Conservation (phyloP, 495 filamentous ascomycete species). For the Sporormia fimetaria region DNA sequence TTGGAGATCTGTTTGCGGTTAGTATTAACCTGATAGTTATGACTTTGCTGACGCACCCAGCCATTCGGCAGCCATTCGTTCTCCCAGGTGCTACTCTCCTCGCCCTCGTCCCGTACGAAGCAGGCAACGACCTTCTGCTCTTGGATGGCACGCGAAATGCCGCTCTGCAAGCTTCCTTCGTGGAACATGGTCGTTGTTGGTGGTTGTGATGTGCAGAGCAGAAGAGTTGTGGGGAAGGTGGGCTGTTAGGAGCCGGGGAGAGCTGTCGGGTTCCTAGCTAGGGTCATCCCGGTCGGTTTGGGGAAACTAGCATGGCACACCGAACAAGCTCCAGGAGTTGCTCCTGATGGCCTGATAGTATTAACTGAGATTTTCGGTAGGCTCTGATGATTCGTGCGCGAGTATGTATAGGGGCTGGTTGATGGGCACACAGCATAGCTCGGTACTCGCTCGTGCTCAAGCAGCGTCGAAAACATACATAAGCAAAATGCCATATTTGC, state of each 20-base stretch:
- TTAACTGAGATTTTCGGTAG: no score
- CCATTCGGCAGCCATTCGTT: constrained; percentile 54
- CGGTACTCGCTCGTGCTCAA: no score
- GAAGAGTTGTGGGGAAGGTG: constrained; percentile 3
- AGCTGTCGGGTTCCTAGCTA: constrained; percentile 6
- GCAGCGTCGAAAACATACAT: no score
- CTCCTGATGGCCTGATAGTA: no score
- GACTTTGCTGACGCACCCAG: constrained; percentile 35
- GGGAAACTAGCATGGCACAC: no score
- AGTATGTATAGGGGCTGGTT: no score
- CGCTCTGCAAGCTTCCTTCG: constrained; percentile 62
- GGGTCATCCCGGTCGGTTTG: no score
- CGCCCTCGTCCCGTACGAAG: constrained; percentile 56
- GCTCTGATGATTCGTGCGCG: no score
- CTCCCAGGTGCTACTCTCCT: constrained; percentile 65
- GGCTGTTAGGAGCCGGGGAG: no score
- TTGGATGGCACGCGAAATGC: constrained; percentile 61
- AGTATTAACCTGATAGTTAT: not conserved
- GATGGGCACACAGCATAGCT: no score
- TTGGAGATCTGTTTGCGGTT: constrained; percentile 31
- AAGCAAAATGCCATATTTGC: no score
- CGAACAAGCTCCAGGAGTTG: not conserved
- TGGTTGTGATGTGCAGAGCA: not conserved
- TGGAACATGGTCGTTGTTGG: constrained; percentile 53
- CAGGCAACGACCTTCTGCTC: constrained; percentile 55